These are phyloP conservation scores for Tylopilus vinaceipallidus DNA, from an alignment of 768 basidiomycete species.

Conservation along the genomic window DNA sequence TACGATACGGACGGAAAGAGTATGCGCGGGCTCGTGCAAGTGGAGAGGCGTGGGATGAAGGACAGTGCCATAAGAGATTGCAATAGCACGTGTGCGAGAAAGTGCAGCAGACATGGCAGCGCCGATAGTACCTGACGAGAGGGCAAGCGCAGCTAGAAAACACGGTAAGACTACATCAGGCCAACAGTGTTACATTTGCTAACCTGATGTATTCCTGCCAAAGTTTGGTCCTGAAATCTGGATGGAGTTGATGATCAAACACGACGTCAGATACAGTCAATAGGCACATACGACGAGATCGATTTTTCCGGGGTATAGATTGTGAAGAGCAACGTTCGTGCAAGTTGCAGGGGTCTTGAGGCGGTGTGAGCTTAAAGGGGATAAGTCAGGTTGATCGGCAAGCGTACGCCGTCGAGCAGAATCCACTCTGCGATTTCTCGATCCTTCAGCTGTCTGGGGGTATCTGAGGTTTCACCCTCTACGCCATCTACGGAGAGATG, in stretches of 20 bases:
- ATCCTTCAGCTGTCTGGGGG: constrained; percentile 64
- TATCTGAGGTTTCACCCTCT: constrained; percentile 61
- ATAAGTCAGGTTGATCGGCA: constrained; percentile 20
- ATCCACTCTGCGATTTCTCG: constrained; percentile 90
- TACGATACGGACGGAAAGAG: constrained; percentile 64
- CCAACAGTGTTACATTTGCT: constrained; percentile 18
- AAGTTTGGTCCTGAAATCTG: constrained; percentile 86
- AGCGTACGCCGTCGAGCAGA: constrained; percentile 72
- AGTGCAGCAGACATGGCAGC: constrained; percentile 82
- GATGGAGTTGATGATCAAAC: neutral
- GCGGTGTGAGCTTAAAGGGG: constrained; percentile 4
- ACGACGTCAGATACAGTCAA: neutral
- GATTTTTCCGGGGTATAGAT: constrained; percentile 79
- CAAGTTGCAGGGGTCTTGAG: constrained; percentile 87
- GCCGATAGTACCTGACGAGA: constrained; percentile 92
- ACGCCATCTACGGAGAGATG: constrained; percentile 43
- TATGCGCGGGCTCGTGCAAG: constrained; percentile 70
- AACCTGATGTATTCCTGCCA: constrained; percentile 81
- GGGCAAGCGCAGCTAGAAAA: constrained; percentile 69
- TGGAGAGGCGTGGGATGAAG: constrained; percentile 59
- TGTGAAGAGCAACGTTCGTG: constrained; percentile 86
- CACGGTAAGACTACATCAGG: neutral
- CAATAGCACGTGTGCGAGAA: constrained; percentile 72
- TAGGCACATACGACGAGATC: constrained; percentile 74
- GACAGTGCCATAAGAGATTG: constrained; percentile 85